Base-by-base conservation (phyloP, 495 filamentous ascomycete species). In the Talaromyces trachyspermus region DNA sequence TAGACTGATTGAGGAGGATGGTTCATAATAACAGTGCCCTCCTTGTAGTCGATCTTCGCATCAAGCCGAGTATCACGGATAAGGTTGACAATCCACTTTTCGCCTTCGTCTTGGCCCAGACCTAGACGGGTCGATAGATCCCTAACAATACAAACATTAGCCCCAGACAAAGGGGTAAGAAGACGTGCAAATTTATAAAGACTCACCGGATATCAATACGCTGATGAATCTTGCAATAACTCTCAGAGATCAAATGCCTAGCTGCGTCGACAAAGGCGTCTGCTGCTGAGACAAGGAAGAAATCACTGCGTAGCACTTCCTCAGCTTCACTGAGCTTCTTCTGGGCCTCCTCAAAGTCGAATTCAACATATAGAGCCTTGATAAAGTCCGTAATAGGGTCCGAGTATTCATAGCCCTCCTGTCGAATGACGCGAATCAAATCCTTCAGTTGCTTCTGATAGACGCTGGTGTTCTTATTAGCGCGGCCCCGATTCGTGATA, bases 51-150 rank as follows among this genome's bases (percentile, higher is more conserved):
- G 54, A 98, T 94, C 79, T 98, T 98, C 51, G 94, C 92, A 58
- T 98, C 92, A 32, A 98, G 87, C 43, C 92, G 78, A 2, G 92
- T 98, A 63, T 98, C 92, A 49, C 92, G 82, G 70, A 98, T 98
- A 36, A 97, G 78, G 71, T 98, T 98, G 50, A 98, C 92, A 54
- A 98, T 98, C 94, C 94, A 97, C 75, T 96, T 97, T 81, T 98
- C 92, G 54, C 94, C 92, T 56, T 95, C 92, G 57, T 95, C 89
- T 57, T 88, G 80, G 58, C 81, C 86, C 50, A 98, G 72, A 49
- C 92, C 92, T 43, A 98, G 76, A 52, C 90, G 81, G 49, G 83
- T 83, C 51, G 89, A 95, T 14, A 98, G 77, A 57, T 97, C 94
- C 66, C 81, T 83, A 54, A 22, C 27, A 41, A 49, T 17, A n/a